Evolutionary conservation across 768 basidiomycete genomes (phyloP).

Genomic region (Amanita thiersii): DNA sequence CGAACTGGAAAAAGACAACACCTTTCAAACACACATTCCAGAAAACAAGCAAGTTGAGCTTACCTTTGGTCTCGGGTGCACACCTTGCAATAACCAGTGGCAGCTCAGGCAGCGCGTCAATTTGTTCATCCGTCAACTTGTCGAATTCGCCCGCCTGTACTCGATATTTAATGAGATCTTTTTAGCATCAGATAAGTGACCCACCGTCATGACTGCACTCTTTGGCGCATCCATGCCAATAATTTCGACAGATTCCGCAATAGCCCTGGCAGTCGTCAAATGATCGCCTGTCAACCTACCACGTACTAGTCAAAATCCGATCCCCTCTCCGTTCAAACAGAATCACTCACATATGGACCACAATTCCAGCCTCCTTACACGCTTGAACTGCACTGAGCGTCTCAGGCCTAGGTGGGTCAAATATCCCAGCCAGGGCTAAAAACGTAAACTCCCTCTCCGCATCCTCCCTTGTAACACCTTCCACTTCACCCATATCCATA

Average conservation of each 20-base stretch:
- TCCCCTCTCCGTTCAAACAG: neutral
- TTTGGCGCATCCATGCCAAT: constrained; percentile 32
- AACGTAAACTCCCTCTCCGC: constrained; percentile 7
- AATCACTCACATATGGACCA: constrained; percentile 4
- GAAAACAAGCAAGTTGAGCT: constrained; percentile 11
- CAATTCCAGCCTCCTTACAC: constrained; percentile 7
- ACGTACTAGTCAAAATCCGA: too few relatives aligned
- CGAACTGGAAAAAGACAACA: too few relatives aligned
- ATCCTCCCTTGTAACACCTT: neutral
- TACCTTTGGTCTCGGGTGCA: constrained; percentile 45
- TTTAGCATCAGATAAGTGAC: neutral
- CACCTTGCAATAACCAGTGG: constrained; percentile 45
- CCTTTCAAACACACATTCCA: neutral
- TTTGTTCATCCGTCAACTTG: constrained; percentile 41
- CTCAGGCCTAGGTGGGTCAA: constrained; percentile 7
- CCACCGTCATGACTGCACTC: constrained; percentile 30
- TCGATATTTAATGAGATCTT: too few relatives aligned
- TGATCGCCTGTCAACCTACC: neutral
- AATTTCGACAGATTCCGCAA: constrained; percentile 42
- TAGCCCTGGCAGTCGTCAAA: constrained; percentile 22
- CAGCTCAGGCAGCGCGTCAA: constrained; percentile 33
- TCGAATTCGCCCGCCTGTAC: constrained; percentile 44
- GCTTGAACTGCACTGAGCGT: constrained; percentile 6
- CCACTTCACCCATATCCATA: neutral
- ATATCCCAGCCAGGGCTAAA: constrained; percentile 5